Conservation (phyloP, 768 basidiomycete species). For the Agaricus bisporus region DNA sequence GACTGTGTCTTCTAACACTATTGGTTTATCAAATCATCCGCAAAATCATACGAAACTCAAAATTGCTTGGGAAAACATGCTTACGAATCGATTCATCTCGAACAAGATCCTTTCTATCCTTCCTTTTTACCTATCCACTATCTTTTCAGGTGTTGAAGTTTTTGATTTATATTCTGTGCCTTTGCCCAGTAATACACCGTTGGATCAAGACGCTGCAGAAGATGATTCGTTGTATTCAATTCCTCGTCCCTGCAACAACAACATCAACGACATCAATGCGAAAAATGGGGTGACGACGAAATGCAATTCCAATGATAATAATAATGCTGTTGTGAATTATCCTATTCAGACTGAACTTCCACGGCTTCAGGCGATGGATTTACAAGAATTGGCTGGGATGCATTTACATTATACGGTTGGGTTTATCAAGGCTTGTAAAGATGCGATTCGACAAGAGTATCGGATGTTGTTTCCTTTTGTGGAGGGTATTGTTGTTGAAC, state of each 20-base stretch:
- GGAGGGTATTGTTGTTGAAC: constrained; percentile 9
- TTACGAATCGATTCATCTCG: constrained; percentile 49
- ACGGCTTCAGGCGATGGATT: constrained; percentile 8
- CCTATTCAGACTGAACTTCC: constrained; percentile 6
- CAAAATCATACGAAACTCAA: constrained; percentile 60
- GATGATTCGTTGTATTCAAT: constrained; percentile 12
- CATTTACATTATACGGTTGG: constrained; percentile 58
- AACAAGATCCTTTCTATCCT: constrained; percentile 50
- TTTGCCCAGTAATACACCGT: constrained; percentile 44
- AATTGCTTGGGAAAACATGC: constrained; percentile 64
- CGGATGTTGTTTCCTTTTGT: constrained; percentile 37
- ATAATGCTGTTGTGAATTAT: neutral
- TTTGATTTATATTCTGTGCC: constrained; percentile 43
- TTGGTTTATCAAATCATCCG: constrained; percentile 27
- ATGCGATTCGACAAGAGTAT: constrained; percentile 65
- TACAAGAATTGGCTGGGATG: constrained; percentile 27
- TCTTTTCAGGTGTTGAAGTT: constrained; percentile 47
- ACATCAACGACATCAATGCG: neutral
- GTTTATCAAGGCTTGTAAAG: constrained; percentile 58
- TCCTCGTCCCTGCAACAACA: neutral
- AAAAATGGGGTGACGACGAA: neutral
- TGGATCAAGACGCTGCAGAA: constrained; percentile 13
- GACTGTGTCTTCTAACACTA: neutral
- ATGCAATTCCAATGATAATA: constrained; percentile 4
- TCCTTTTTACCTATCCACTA: constrained; percentile 60